Base-by-base conservation (phyloP, 768 basidiomycete genomes). In the Panellus pusillus region DNA sequence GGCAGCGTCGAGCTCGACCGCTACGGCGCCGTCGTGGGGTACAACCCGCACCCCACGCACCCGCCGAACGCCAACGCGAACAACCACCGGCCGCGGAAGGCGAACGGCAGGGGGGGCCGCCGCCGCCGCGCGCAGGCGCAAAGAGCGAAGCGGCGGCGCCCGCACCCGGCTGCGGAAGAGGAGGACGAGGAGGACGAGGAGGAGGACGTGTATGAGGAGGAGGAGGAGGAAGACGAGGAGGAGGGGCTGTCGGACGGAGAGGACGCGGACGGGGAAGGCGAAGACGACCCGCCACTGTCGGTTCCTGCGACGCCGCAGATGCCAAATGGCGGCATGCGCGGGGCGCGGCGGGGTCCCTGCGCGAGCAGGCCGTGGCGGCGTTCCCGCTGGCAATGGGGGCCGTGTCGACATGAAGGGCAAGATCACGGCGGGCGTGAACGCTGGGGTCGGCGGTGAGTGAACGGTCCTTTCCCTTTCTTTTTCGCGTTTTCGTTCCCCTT, bases 1-100 rank as follows among this genome's bases (percentile, higher is more conserved):
- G 97, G 97, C 55, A 93, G 90, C 66, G 94, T 99, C 69, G 96
- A 97, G 70, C 82, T 97, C 53, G 93, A 97, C 78, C 89, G 92
- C 75, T 88, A 91, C 66, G 94, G 94, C 43, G 79, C 78, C 41
- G 81, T 89, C 63, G 77, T 87, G 52, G 67, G 14, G 59, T 46
- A 27, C 52, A 44, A 12, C 24, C 24, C 24, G 24, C 24, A 24
- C 24, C 2, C 24, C 24, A 6, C 24, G 6, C 24, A 24, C 24
- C 52, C 62, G 9, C 50, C 61, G 31, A 57, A 64, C 57, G 48
- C 57, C 24, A 61, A 27, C 65, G 59, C 49, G 54, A 41, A 46
- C 54, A 63, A 40, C 39, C 24, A 24, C 6, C 24, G 24, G 6
- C 24, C 24, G 3, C 9, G 19, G 39, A 20, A 20, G n/a, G 14